Percentiles rank a stretch among this genome's conserved stretches.
phyloP scores from a whole-genome alignment of 2,329 filamentous ascomycete species.

The Dactylellina drechsleri region DNA sequence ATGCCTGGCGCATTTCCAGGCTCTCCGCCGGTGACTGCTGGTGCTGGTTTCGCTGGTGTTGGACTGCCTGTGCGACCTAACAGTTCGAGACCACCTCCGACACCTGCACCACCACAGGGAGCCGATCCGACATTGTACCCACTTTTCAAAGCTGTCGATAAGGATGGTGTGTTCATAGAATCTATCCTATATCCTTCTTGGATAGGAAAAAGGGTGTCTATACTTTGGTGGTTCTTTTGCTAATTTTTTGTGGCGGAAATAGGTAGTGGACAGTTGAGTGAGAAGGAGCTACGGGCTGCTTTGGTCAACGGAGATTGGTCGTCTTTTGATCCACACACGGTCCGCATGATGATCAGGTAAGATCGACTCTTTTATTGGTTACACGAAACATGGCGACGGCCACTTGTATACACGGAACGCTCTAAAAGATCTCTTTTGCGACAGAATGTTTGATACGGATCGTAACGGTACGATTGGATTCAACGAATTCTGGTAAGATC shows the following conservation, averaged over 20 bases:
- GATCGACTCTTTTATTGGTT: slow-evolving; percentile 9
- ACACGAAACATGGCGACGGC: slow-evolving; percentile 15
- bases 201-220: neutral
- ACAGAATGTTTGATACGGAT: slow-evolving; percentile 93
- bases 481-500: slow-evolving; percentile 81
- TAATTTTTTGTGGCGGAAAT: slow-evolving; percentile 7
- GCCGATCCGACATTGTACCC: slow-evolving; percentile 80
- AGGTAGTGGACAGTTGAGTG: slow-evolving; percentile 83
- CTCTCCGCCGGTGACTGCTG: slow-evolving; percentile 30
- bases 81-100: slow-evolving; percentile 72
- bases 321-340: slow-evolving; percentile 90
- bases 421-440: neutral
- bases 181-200: neutral
- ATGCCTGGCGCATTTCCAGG: slow-evolving; percentile 49
- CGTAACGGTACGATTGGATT: slow-evolving; percentile 89
- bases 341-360: slow-evolving; percentile 91
- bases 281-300: slow-evolving; percentile 85
- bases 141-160: slow-evolving; percentile 91
- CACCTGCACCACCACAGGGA: slow-evolving; percentile 68
- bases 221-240: neutral
- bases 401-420: slow-evolving; percentile 11
- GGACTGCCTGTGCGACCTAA: slow-evolving; percentile 50
- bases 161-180: slow-evolving; percentile 69
- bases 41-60: slow-evolving; percentile 42
- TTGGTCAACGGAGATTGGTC: slow-evolving; percentile 97